Evolutionary conservation across 2,329 filamentous ascomycete genomes (phyloP).

Genomic region (Alternaria rosae): DNA sequence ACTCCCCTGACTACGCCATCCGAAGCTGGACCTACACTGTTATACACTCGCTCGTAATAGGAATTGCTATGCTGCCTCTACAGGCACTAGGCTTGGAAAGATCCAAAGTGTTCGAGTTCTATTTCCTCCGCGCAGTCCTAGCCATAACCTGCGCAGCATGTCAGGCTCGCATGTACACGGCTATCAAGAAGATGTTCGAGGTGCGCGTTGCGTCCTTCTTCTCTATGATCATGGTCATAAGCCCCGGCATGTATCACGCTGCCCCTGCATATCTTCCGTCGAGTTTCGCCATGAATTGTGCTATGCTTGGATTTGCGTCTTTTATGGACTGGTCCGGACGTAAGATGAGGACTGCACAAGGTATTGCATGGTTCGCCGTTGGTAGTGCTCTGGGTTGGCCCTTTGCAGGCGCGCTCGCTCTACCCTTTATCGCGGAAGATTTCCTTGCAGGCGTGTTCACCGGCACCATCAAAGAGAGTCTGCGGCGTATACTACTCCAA

Average conservation of each 20-base stretch:
- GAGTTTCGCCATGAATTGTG: constrained; percentile 95
- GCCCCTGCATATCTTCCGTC: constrained; percentile 88
- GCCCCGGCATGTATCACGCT: constrained; percentile 92
- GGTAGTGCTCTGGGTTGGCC: constrained; percentile 93
- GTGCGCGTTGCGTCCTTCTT: constrained; percentile 86
- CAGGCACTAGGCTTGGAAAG: constrained; percentile 30
- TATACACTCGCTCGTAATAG: constrained; percentile 77
- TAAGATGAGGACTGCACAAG: constrained; percentile 74
- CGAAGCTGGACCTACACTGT: constrained; percentile 91
- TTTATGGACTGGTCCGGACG: constrained; percentile 91
- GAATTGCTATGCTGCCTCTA: constrained; percentile 65
- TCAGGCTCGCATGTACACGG: constrained; percentile 81
- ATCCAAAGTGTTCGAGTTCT: constrained; percentile 74
- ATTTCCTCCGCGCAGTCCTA: constrained; percentile 79
- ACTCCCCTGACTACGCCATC: constrained; percentile 93
- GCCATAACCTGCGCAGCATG: constrained; percentile 80
- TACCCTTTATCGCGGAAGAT: constrained; percentile 85
- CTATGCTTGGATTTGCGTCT: constrained; percentile 82
- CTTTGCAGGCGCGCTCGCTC: constrained; percentile 82
- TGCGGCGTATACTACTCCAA: constrained; percentile 68
- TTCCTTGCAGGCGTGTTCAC: constrained; percentile 61
- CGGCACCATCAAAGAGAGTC: constrained; percentile 66
- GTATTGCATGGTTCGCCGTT: constrained; percentile 89
- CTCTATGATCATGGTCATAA: constrained; percentile 74
- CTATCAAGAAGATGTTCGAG: constrained; percentile 78